Conservation (phyloP, 352 stramenopile genomes). For the Phytophthora sp. region DNA sequence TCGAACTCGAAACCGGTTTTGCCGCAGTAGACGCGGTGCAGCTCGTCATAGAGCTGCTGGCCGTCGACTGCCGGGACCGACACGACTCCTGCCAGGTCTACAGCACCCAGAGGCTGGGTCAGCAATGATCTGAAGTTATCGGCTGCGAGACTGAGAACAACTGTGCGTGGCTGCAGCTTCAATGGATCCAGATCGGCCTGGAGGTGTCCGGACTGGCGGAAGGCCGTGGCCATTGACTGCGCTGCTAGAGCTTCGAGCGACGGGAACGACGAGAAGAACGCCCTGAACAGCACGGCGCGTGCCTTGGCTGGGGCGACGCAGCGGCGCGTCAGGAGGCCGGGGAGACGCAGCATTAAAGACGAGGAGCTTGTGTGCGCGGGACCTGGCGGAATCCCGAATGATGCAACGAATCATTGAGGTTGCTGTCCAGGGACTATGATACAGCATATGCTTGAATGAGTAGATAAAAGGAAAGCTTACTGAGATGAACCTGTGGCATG, state of each 20-base stretch:
- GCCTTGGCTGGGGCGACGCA: conserved; percentile 30
- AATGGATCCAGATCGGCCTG: conserved; percentile 79
- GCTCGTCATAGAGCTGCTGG: conserved; percentile 62
- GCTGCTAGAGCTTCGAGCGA: conserved; percentile 70
- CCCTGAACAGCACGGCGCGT: conserved; percentile 17
- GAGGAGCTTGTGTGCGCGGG: background rate
- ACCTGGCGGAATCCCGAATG: conserved; percentile 27
- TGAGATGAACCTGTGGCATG: background rate
- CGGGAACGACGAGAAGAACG: conserved; percentile 41
- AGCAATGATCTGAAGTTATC: conserved; percentile 68
- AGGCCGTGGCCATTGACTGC: conserved; percentile 71
- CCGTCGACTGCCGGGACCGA: conserved; percentile 37
- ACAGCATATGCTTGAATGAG: conserved; percentile 13
- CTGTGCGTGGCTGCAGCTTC: conserved; percentile 40
- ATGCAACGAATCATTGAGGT: conserved; percentile 11
- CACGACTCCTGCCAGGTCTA: conserved; percentile 33
- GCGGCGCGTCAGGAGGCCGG: conserved; percentile 37
- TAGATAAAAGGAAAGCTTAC: background rate
- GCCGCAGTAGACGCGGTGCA: conserved; percentile 72
- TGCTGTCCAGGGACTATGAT: conserved; percentile 1
- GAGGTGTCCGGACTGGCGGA: conserved; percentile 79
- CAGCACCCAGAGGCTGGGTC: conserved; percentile 18
- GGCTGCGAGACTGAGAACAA: conserved; percentile 44
- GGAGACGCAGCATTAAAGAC: conserved; percentile 66
- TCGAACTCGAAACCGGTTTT: conserved; percentile 87